Evolutionary conservation across 805 yeast genomes (phyloP).

Genomic region (Candida sphagnicola): DNA sequence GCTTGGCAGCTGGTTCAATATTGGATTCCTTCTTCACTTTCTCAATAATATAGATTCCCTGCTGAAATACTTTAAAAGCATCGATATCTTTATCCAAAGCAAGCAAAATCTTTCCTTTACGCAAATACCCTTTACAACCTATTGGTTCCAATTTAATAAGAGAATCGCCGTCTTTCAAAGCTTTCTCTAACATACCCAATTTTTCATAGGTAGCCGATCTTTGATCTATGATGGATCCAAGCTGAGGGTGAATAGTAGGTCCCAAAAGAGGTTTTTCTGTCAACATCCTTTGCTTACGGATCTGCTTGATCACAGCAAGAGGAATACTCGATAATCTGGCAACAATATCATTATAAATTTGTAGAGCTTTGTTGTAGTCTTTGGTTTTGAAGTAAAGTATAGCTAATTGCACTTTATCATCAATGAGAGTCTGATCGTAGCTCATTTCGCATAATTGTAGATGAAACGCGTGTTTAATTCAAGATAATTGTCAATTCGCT

Average conservation of each 20-base stretch:
- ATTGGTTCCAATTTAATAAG: slow-evolving; percentile 38
- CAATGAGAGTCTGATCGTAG: slow-evolving; percentile 10
- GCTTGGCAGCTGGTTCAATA: slow-evolving; percentile 27
- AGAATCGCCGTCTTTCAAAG: slow-evolving; percentile 34
- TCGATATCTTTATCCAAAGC: slow-evolving; percentile 21
- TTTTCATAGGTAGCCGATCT: slow-evolving; percentile 50
- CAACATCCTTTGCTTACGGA: slow-evolving; percentile 19
- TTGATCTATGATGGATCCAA: slow-evolving; percentile 37
- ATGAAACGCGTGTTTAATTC: not conserved
- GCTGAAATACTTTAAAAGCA: slow-evolving; percentile 32
- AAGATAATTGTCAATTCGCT: too few species aligned
- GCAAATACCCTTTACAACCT: slow-evolving; percentile 47
- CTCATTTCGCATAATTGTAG: not conserved
- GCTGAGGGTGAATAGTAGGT: slow-evolving; percentile 30
- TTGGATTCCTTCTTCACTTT: slow-evolving; percentile 21
- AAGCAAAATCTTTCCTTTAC: slow-evolving; percentile 36
- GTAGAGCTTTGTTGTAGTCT: slow-evolving; percentile 25
- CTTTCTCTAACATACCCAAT: slow-evolving; percentile 23
- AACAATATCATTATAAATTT: slow-evolving; percentile 22
- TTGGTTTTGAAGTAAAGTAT: slow-evolving; percentile 27
- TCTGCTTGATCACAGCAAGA: slow-evolving; percentile 9
- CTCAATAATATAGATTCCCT: slow-evolving; percentile 36
- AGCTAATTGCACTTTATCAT: slow-evolving; percentile 26
- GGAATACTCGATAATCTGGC: slow-evolving; percentile 14
- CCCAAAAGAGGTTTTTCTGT: slow-evolving; percentile 25